Percentiles rank a stretch among this genome's conserved stretches.
Evolutionary conservation across 192 early-diverging fungal genomes (phyloP).

Genomic region (Entomortierella lignicola): DNA sequence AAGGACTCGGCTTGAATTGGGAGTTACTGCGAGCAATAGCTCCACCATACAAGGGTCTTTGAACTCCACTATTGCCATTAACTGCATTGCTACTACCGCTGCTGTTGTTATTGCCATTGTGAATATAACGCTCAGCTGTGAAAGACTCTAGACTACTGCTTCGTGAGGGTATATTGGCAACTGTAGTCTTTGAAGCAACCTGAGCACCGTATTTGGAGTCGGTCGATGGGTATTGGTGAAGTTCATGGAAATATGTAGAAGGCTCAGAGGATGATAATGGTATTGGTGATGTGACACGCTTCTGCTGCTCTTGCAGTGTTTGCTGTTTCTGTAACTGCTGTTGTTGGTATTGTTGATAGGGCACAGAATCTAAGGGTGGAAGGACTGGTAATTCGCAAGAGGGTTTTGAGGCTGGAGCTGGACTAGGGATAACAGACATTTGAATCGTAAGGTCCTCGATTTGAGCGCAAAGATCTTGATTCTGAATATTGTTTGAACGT

Average conservation of each 20-base stretch:
- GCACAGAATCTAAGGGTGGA: slow-evolving; percentile 5
- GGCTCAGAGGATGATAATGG: not conserved
- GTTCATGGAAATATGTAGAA: not conserved
- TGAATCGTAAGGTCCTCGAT: slow-evolving; percentile 47
- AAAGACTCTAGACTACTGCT: slow-evolving; percentile 16
- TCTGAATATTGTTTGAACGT: slow-evolving; percentile 10
- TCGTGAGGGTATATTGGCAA: slow-evolving; percentile 12
- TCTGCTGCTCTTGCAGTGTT: not conserved
- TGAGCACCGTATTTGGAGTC: slow-evolving; percentile 21
- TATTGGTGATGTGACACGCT: not conserved
- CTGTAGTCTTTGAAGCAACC: not conserved
- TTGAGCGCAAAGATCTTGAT: slow-evolving; percentile 38
- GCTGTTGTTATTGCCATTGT: not conserved
- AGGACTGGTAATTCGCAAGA: slow-evolving; percentile 17
- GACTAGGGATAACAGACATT: slow-evolving; percentile 22
- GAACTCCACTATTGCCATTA: not conserved
- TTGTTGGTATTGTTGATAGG: slow-evolving; percentile 1
- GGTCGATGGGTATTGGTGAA: not conserved
- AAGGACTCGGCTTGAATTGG: not conserved
- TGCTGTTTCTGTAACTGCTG: not conserved
- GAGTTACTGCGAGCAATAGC: not conserved
- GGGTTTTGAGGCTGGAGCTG: not conserved
- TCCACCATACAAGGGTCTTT: slow-evolving; percentile 1
- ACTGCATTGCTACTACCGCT: too few relatives aligned
- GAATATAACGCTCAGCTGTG: not conserved